Evolutionary conservation across 164 flowering plant species (phyloP), one percentile per base, ranked within the genome.

Genomic region (Protea cynaroides): DNA sequence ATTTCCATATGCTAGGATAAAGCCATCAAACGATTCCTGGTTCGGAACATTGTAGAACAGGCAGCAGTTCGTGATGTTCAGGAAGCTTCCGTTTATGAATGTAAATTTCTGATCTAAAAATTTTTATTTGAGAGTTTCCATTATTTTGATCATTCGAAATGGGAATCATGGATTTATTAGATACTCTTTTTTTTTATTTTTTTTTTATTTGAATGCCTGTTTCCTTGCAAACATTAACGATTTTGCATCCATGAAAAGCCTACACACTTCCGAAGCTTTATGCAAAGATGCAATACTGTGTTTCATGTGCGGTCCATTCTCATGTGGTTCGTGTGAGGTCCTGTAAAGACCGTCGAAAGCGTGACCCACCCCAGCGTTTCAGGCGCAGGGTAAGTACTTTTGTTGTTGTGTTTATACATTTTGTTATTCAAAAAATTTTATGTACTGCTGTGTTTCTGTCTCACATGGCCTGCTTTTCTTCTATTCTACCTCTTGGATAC

Each of bases 241-340:
- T n/a, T n/a, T n/a, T n/a, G n/a, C n/a, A n/a, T n/a, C n/a, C n/a
- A n/a, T n/a, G n/a, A n/a, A n/a, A n/a, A 62, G 72, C 63, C 15
- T 69, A 69, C 34, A 57, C 46, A 4, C 72, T 69, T 15, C 72
- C 72, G 7, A 69, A 69, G 72, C 72, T 69, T 14, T 69, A 69
- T 10, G 72, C 72, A 7, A 69, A 69, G 66, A 69, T 69, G 72
- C 72, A 69, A 56, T 69, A 69, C 63, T 69, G 67, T 63, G 72
- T 69, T 5, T 69, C 72, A 1, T 69, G 72, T 8, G 72, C 72
- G 0, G 63, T 69, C 58, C 72, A 69, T 25, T 69, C 72, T 54
- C 56, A 54, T 54, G 56, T 54, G 24, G 56, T 54, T 12, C 56
- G 56, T 54, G 56, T 54, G 25, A 54, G 56, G 56, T 54, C 56